A percentile compares a stretch with the other conserved stretches of the same genome.
Conservation (phyloP, 202 grass and related monocot species). For the Bolboschoenoplectus hybrid region DNA sequence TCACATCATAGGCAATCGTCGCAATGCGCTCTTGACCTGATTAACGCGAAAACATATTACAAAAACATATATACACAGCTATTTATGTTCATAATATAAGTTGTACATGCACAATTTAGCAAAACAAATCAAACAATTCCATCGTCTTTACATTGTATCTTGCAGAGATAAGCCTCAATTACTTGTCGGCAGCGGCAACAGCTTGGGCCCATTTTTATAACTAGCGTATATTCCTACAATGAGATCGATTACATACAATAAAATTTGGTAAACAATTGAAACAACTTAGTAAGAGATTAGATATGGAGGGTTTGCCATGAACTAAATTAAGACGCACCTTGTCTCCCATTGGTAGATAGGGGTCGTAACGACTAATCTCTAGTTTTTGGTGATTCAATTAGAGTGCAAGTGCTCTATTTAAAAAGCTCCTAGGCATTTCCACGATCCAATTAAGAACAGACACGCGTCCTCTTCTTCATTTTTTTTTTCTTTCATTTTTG, state of each 20-base stretch:
- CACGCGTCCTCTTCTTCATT: neutral
- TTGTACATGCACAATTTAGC: neutral
- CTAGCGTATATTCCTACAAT: constrained; percentile 19
- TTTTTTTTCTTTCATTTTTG: neutral
- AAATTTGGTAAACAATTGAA: neutral
- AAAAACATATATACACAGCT: neutral
- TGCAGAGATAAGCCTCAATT: constrained; percentile 22
- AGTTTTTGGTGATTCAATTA: neutral
- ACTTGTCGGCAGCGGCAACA: constrained; percentile 10
- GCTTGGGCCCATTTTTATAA: neutral
- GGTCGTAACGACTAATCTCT: neutral
- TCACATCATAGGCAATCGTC: neutral
- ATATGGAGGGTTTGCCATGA: neutral
- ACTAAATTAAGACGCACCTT: constrained; percentile 8
- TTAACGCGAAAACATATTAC: neutral
- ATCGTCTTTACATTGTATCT: constrained; percentile 14
- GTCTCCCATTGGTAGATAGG: constrained; percentile 24
- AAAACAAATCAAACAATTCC: neutral
- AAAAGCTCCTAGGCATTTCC: neutral
- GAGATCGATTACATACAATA: neutral
- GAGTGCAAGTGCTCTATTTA: constrained; percentile 21
- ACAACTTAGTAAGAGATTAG: neutral
- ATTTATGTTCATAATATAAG: neutral
- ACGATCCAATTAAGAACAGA: neutral
- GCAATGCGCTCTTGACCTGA: constrained; percentile 8